Base-by-base conservation (phyloP, 2,329 filamentous ascomycete species). In the Exophiala bonariae region DNA sequence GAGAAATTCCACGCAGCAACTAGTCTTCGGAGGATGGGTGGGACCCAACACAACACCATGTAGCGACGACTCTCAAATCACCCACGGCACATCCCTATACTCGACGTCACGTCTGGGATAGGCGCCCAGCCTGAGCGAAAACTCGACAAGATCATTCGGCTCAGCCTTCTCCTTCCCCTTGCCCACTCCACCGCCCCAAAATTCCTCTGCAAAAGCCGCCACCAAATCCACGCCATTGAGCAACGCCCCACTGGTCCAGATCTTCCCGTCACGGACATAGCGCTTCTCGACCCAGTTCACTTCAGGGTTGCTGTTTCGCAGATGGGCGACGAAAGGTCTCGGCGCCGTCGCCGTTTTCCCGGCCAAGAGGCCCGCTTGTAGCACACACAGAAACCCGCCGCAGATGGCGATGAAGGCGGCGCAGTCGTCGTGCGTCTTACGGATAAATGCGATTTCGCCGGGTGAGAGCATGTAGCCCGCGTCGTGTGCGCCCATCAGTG, bases 201-300 rank as follows among this genome's bases (percentile, higher is more conserved):
- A 4, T 38, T 14, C 31, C 4, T 17, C 42, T 19, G 43, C 50
- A 49, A 65, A 65, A n/a, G 52, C 61, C 8, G 36, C 38, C 51
- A 59, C 65, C 51, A 64, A 41, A 49, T 65, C 63, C 14, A 56
- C 32, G 4, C 63, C 63, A 45, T 64, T 64, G 31, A 63, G 28
- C 50, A 65, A 33, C n/a, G 61, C 52, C 9, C 63, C 63, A 38
- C 56, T 61, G 3, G 60, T 64, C 63, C 62, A 65, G 11, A 65
- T 20, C 46, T 64, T 63, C 3, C 61, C 62, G 45, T 64, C 61
- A 0, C 52, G 42, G 4, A 47, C 44, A 37, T 51, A 60, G 1
- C 62, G 55, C 46, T 58, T 61, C 31, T 52, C 49, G 33, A 20
- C 46, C 35, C 35, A 48, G 11, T 48, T 17, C 22, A 37, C 30